These are phyloP conservation scores for Geranium rotundifolium DNA, from an alignment of 345 rosid genomes.

Conservation along the genomic window DNA sequence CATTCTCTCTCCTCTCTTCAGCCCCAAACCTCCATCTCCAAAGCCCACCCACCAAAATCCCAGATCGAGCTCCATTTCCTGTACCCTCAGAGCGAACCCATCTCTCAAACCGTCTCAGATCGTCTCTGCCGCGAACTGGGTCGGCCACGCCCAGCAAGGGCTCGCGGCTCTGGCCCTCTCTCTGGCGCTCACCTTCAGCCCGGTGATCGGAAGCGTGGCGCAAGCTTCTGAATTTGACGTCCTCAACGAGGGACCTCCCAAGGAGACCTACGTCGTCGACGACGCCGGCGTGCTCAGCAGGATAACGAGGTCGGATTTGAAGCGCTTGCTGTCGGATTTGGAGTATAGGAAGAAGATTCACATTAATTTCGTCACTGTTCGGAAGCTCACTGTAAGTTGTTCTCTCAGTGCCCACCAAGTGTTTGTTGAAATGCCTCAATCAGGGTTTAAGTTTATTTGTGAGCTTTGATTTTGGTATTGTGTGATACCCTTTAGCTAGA, in stretches of 20 bases:
- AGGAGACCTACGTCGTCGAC: conserved; percentile 68
- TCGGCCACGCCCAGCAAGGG: conserved; percentile 59
- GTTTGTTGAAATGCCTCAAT: background rate
- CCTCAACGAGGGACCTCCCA: conserved; percentile 74
- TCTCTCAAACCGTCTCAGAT: conserved; percentile 6
- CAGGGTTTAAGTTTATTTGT: too few species aligned
- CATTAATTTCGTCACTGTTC: conserved; percentile 72
- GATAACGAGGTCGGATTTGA: conserved; percentile 74
- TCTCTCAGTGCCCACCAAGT: background rate
- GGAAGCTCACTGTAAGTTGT: conserved; percentile 79
- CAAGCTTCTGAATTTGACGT: conserved; percentile 85
- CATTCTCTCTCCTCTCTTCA: conserved; percentile 53
- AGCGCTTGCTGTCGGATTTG: conserved; percentile 75
- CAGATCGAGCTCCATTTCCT: conserved; percentile 26
- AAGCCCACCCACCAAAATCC: conserved; percentile 40
- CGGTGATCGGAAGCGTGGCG: conserved; percentile 47
- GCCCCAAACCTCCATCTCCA: conserved; percentile 29
- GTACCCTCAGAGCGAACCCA: conserved; percentile 29
- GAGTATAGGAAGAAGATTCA: conserved; percentile 72
- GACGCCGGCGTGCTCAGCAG: conserved; percentile 95
- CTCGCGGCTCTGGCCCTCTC: conserved; percentile 72
- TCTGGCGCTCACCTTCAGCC: conserved; percentile 68
- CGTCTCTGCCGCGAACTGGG: conserved; percentile 28
- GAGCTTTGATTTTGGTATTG: background rate
- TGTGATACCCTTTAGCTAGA: conserved; percentile 1